phyloP scores from a whole-genome alignment of 495 filamentous ascomycete species.

The Bombardia bombarda region DNA sequence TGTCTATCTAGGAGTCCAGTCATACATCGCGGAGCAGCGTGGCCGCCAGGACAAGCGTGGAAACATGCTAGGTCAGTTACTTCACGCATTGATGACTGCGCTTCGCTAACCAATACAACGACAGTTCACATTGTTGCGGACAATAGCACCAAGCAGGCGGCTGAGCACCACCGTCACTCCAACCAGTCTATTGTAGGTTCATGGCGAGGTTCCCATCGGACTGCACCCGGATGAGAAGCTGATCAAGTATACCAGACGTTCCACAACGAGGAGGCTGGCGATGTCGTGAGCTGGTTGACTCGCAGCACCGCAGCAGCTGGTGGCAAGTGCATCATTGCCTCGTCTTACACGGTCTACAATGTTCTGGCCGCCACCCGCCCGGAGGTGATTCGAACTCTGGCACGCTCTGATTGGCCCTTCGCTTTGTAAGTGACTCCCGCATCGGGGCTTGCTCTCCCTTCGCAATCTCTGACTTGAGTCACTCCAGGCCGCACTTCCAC shows the following conservation, averaged over 20 bases:
- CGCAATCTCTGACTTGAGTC: conserved; percentile 4
- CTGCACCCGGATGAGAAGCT: neutral
- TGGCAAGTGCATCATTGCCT: conserved; percentile 54
- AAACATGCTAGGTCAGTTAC: conserved; percentile 47
- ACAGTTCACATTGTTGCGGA: conserved; percentile 47
- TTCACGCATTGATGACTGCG: conserved; percentile 7
- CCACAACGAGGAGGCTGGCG: conserved; percentile 63
- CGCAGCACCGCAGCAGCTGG: conserved; percentile 47
- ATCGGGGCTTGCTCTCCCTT: neutral
- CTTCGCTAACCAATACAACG: neutral
- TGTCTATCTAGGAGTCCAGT: conserved; percentile 47
- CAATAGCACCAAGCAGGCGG: conserved; percentile 31
- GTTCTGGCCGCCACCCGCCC: conserved; percentile 53
- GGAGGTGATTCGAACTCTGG: conserved; percentile 52
- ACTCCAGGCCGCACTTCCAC: conserved; percentile 39
- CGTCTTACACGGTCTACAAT: conserved; percentile 55
- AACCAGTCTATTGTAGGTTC: conserved; percentile 39
- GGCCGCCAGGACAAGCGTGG: conserved; percentile 51
- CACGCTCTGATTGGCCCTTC: conserved; percentile 53
- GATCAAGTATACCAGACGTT: conserved; percentile 43
- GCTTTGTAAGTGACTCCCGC: conserved; percentile 42
- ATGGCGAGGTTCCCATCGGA: neutral
- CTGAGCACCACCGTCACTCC: conserved; percentile 44
- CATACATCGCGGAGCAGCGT: conserved; percentile 48
- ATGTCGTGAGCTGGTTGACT: conserved; percentile 59